Percentiles rank a stretch among this genome's conserved stretches.
Evolutionary conservation across 1,139 yeast species (phyloP).

Genomic region (Pichia sp.): DNA sequence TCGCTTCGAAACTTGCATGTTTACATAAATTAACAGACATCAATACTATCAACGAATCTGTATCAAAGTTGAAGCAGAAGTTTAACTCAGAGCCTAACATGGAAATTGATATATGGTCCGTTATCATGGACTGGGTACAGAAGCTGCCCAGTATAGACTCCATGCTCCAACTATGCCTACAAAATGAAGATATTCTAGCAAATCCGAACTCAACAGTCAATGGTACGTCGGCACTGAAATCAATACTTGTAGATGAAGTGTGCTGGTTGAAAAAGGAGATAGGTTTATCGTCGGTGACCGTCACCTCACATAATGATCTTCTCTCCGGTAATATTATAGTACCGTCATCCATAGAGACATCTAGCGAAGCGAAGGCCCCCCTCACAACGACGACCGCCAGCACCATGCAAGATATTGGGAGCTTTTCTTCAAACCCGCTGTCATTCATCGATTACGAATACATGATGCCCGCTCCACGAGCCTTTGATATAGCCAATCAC

Average conservation of each 20-base stretch:
- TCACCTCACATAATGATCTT: slow-evolving; percentile 66
- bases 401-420: neutral
- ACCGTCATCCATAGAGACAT: slow-evolving; percentile 28
- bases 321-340: slow-evolving; percentile 67
- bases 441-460: slow-evolving; percentile 77
- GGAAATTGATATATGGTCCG: slow-evolving; percentile 46
- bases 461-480: slow-evolving; percentile 73
- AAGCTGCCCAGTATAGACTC: slow-evolving; percentile 47
- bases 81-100: slow-evolving; percentile 21
- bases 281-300: slow-evolving; percentile 43
- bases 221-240: slow-evolving; percentile 16
- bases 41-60: slow-evolving; percentile 43
- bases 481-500: slow-evolving; percentile 81
- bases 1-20: slow-evolving; percentile 63
- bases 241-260: slow-evolving; percentile 42
- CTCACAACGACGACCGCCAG: neutral
- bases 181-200: slow-evolving; percentile 27
- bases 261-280: slow-evolving; percentile 43
- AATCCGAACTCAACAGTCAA: slow-evolving; percentile 1
- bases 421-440: slow-evolving; percentile 7
- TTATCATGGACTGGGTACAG: slow-evolving; percentile 55
- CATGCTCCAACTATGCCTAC: slow-evolving; percentile 36
- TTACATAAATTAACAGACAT: slow-evolving; percentile 54
- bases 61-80: slow-evolving; percentile 35
- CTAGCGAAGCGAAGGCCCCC: too few species aligned